phyloP scores from a whole-genome alignment of 106 monocot species.

The Xerophyta viscosa region DNA sequence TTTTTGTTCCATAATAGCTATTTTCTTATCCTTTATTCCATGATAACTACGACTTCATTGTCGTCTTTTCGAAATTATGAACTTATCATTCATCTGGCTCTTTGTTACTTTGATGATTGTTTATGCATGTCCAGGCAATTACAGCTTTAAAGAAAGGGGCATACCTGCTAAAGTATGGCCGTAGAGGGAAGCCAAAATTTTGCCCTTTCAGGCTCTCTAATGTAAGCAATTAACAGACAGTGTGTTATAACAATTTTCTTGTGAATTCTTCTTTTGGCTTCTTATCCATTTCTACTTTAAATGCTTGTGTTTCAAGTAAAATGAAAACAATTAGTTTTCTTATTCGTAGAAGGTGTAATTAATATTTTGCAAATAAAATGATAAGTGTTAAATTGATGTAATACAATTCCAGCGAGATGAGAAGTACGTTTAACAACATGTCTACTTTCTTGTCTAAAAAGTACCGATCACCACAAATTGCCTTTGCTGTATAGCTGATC shows the following conservation, averaged over 20 bases:
- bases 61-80: too few species aligned
- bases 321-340: too few species aligned
- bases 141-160: slow-evolving; percentile 42
- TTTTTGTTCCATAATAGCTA: neutral
- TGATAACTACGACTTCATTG: too few species aligned
- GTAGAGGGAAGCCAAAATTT: slow-evolving; percentile 50
- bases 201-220: slow-evolving; percentile 53
- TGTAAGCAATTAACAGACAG: slow-evolving; percentile 13
- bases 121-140: slow-evolving; percentile 19
- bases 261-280: neutral
- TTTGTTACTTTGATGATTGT: neutral
- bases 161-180: slow-evolving; percentile 39
- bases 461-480: too few species aligned
- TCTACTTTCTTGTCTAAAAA: too few species aligned
- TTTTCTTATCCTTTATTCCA: neutral
- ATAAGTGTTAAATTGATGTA: too few species aligned
- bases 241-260: neutral
- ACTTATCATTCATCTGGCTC: neutral
- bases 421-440: too few species aligned
- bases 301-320: too few species aligned
- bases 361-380: too few species aligned
- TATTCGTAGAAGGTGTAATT: too few species aligned
- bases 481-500: too few species aligned
- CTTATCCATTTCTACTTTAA: neutral
- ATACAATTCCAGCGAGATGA: too few species aligned